Conservation (phyloP, 2,329 filamentous ascomycete genomes). For the Pseudogymnoascus sp. region DNA sequence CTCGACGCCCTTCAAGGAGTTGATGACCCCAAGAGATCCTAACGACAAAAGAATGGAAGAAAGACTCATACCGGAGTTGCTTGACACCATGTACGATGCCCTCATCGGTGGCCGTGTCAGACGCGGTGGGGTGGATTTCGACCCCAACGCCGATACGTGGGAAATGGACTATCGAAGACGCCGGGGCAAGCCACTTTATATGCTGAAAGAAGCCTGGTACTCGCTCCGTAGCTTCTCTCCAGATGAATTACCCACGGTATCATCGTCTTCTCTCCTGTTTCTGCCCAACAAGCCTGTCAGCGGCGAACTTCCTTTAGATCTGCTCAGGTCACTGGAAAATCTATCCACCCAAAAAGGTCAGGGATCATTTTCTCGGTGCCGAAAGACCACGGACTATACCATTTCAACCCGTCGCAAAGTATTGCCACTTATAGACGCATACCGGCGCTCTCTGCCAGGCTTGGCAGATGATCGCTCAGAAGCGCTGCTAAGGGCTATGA, state of each 20-base stretch:
- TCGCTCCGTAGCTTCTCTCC: neutral
- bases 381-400: neutral
- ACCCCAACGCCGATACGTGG: neutral
- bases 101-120: neutral
- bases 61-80: neutral
- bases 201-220: neutral
- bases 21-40: neutral
- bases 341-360: neutral
- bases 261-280: neutral
- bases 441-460: neutral
- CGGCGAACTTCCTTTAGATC: neutral
- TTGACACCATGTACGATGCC: neutral
- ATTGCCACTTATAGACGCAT: neutral
- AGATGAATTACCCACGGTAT: neutral
- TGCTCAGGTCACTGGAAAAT: neutral
- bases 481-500: neutral
- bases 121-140: neutral
- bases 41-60: neutral
- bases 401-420: neutral
- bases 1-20: neutral
- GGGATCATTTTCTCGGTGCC: neutral
- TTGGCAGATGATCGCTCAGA: neutral
- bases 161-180: neutral
- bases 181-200: neutral
- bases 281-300: neutral